These are phyloP conservation scores for Arabis alpina DNA, from an alignment of 345 rosid species.

Conservation along the genomic window DNA sequence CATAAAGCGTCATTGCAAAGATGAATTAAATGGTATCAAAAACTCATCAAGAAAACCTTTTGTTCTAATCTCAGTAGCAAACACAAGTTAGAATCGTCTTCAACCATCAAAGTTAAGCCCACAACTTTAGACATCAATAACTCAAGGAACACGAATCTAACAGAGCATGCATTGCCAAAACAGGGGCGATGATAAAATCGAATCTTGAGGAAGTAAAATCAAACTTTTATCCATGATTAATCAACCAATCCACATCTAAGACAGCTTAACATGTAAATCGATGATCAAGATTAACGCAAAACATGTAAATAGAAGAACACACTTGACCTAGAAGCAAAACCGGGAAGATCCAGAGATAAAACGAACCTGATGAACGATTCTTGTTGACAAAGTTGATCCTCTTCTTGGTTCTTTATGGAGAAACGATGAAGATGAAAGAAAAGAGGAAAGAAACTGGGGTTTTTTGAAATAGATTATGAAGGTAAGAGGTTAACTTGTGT, in stretches of 20 bases:
- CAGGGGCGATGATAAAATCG: not conserved
- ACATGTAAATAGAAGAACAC: conserved; percentile 49
- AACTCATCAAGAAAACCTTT: not conserved
- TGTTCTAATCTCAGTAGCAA: not conserved
- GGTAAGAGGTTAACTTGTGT: too few species aligned
- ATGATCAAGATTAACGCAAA: conserved; percentile 35
- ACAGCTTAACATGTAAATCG: too few species aligned
- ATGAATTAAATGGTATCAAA: not conserved
- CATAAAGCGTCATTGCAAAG: not conserved
- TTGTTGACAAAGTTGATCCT: too few species aligned
- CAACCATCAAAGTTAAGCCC: conserved; percentile 6
- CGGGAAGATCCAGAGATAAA: conserved; percentile 24
- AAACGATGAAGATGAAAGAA: too few species aligned
- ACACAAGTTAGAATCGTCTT: not conserved
- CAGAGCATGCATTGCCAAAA: not conserved
- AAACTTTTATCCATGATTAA: conserved; percentile 84
- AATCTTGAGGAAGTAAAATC: conserved; percentile 13
- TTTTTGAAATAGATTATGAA: too few species aligned
- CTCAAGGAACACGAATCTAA: conserved; percentile 5
- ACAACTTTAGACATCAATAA: not conserved
- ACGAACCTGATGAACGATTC: too few species aligned
- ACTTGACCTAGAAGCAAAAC: conserved; percentile 73
- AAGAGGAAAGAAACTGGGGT: too few species aligned
- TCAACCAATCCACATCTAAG: conserved; percentile 39
- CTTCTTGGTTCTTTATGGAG: too few species aligned